Evolutionary conservation across 2,329 filamentous ascomycete genomes (phyloP), one percentile per base, ranked within the genome.

Genomic region (Huntiella decipiens): DNA sequence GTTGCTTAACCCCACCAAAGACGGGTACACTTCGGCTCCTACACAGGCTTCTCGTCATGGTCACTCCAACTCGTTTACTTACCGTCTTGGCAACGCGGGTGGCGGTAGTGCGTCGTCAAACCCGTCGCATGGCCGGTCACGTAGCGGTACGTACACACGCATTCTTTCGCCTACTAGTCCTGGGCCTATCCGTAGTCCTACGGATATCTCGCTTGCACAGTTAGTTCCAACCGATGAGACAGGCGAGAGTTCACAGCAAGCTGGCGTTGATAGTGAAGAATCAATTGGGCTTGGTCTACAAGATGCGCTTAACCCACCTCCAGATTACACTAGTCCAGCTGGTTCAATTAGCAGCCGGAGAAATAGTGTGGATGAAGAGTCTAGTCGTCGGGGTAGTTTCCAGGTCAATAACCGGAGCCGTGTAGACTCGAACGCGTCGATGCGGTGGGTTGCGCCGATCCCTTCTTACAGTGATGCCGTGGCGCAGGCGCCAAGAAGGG

Each of bases 181-280:
- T 0, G 91, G 91, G 3, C 91, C 91, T 1, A 72, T 86, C 51
- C 74, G 88, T 54, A 92, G 84, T 56, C 87, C 91, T 6, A 96
- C 91, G 8, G 91, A 96, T 60, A 98, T 98, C 53, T 95, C 87
- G 6, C 73, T 98, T 41, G 83, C 87, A 22, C 85, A 88, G 56
- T 71, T 95, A 45, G 78, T 83, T 38, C 81, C 71, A 3, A 68
- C 64, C 51, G 79, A 87, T 53, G 72, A 77, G 47, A 73, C 68
- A n/a, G 83, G 85, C 56, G 83, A 86, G 48, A 70, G 74, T 17
- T 82, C 79, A 54, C 13, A 57, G 4, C 52, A 55, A 28, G 53
- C 53, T 22, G 43, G 49, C 19, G 51, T 10, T 17, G 11, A 12
- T 4, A 16, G 34, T 15, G 12, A 36, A n/a, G 46, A 35, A 4